These are phyloP conservation scores for Leccinellum luteum DNA, from an alignment of 768 basidiomycete species.

Conservation along the genomic window DNA sequence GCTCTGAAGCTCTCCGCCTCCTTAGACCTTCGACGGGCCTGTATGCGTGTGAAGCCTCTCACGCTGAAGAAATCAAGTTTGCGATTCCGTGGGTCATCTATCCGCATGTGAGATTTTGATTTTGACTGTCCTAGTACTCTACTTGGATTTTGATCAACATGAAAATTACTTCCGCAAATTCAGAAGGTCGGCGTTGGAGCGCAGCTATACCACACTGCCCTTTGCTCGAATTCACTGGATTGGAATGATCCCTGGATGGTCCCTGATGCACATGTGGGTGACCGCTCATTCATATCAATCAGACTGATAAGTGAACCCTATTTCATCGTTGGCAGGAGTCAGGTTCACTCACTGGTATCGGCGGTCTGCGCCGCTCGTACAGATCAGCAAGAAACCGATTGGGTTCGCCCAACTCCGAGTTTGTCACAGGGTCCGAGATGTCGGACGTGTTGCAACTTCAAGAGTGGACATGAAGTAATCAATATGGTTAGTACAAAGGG, in stretches of 20 bases:
- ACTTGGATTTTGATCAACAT: too few relatives aligned
- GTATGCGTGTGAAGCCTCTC: too few relatives aligned
- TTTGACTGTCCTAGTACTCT: not conserved
- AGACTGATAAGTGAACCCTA: not conserved
- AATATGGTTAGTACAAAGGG: not conserved
- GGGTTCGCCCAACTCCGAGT: not conserved
- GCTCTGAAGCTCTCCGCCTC: too few relatives aligned
- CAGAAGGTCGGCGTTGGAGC: not conserved
- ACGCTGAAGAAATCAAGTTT: too few relatives aligned
- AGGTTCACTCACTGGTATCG: not conserved
- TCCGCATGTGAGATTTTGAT: not conserved
- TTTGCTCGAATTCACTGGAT: not conserved
- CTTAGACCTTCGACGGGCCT: too few relatives aligned
- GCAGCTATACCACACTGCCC: not conserved
- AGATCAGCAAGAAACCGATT: not conserved
- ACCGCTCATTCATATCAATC: not conserved
- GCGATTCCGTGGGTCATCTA: too few relatives aligned
- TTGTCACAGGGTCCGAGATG: not conserved
- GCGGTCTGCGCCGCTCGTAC: not conserved
- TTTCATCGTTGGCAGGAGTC: not conserved
- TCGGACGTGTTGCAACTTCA: not conserved
- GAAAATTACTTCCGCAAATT: not conserved
- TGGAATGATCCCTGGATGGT: not conserved
- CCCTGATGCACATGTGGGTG: not conserved
- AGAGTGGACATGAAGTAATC: not conserved